Evolutionary conservation across 495 filamentous ascomycete genomes (phyloP).

Genomic region (Neurospora africana): DNA sequence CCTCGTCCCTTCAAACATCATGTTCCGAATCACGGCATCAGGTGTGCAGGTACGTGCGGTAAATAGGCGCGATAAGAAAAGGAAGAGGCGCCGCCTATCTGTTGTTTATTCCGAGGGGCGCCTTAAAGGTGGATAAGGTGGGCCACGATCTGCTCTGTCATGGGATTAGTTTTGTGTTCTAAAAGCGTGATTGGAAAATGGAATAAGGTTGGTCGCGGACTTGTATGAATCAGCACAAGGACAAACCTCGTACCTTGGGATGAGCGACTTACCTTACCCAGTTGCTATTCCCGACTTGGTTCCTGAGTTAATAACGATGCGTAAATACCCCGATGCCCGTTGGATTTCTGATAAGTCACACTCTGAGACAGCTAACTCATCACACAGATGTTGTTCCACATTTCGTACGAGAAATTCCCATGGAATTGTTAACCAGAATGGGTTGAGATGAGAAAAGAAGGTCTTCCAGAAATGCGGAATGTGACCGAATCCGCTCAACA

Average conservation of each 20-base stretch:
- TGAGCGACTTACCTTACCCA: neutral
- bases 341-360: neutral
- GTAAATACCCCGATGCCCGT: neutral
- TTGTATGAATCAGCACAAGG: neutral
- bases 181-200: neutral
- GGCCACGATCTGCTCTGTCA: neutral
- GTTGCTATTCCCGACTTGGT: neutral
- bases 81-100: neutral
- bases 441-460: neutral
- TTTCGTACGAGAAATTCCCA: neutral
- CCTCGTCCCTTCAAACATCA: neutral
- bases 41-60: neutral
- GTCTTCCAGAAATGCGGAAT: neutral
- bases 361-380: conserved; percentile 1
- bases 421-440: neutral
- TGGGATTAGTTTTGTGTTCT: neutral
- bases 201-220: neutral
- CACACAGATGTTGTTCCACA: neutral
- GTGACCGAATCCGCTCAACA: neutral
- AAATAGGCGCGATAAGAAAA: neutral
- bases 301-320: neutral
- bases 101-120: neutral
- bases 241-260: neutral
- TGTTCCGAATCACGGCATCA: neutral
- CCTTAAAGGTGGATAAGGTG: neutral